A percentile compares a stretch with the other conserved stretches of the same genome.
Evolutionary conservation across 2,329 filamentous ascomycete genomes (phyloP).

Genomic region (Arthroderma sp.): DNA sequence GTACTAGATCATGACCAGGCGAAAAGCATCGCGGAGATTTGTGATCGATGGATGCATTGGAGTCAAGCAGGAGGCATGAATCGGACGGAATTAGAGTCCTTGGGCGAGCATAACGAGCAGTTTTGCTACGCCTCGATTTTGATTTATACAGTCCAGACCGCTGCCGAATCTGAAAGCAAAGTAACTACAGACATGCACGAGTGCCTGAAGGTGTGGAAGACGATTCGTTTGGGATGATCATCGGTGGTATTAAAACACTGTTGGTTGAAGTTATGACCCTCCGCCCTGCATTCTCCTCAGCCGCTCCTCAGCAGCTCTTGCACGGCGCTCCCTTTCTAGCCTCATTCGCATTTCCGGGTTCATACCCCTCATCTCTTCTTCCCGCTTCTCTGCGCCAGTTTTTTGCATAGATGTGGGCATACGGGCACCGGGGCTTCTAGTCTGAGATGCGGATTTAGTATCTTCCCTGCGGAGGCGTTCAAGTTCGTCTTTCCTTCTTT

Average conservation of each 20-base stretch:
- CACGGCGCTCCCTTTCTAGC: conserved; percentile 77
- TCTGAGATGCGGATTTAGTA: conserved; percentile 26
- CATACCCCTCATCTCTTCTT: conserved; percentile 72
- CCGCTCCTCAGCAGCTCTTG: conserved; percentile 81
- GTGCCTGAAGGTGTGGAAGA: conserved; percentile 19
- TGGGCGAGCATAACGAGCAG: conserved; percentile 13
- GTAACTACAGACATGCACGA: conserved; percentile 19
- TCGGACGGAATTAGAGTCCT: conserved; percentile 13
- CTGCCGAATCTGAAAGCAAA: conserved; percentile 10
- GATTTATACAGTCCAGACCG: conserved; percentile 14
- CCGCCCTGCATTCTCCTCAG: conserved; percentile 51
- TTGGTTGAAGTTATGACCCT: background rate
- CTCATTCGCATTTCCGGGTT: conserved; percentile 75
- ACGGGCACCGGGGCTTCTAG: conserved; percentile 40
- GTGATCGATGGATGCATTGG: conserved; percentile 19
- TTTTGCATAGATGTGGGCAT: conserved; percentile 51
- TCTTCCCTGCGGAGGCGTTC: conserved; percentile 58
- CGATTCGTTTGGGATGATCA: conserved; percentile 16
- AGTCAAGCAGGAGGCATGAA: conserved; percentile 16
- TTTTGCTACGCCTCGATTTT: conserved; percentile 18
- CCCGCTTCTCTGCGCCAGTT: conserved; percentile 65
- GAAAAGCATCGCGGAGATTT: conserved; percentile 13
- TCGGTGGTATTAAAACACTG: background rate
- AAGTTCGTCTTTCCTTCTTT: conserved; percentile 60
- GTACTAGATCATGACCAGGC: conserved; percentile 14